phyloP scores from a whole-genome alignment of 495 filamentous ascomycete genomes.

The Penicillium desertorum region DNA sequence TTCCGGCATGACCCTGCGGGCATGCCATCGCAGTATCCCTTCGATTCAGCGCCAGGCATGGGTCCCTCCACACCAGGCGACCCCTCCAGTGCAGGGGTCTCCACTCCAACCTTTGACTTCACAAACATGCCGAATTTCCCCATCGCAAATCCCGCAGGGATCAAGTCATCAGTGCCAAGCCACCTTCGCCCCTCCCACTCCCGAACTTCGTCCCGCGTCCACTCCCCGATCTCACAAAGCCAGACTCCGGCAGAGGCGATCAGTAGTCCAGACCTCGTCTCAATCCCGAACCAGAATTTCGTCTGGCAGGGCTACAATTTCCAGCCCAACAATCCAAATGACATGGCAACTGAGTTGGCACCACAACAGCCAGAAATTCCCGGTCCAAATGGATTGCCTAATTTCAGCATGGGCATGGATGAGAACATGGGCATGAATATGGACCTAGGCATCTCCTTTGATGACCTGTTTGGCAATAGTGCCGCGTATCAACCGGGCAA shows the following conservation, averaged over 20 bases:
- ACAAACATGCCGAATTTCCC: conserved; percentile 32
- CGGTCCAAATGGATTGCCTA: conserved; percentile 20
- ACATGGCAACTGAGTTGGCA: conserved; percentile 19
- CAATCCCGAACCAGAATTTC: conserved; percentile 48
- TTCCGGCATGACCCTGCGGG: conserved; percentile 36
- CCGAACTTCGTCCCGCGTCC: conserved; percentile 31
- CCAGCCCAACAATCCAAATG: conserved; percentile 28
- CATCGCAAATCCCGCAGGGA: conserved; percentile 16
- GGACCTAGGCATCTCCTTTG: conserved; percentile 42
- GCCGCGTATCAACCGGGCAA: conserved; percentile 24
- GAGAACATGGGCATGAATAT: conserved; percentile 34
- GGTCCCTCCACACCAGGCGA: conserved; percentile 23
- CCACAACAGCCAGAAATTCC: conserved; percentile 25
- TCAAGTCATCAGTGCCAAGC: conserved; percentile 33
- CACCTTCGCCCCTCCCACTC: conserved; percentile 28
- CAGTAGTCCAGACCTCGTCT: conserved; percentile 48
- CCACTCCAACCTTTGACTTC: conserved; percentile 35
- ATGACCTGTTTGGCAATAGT: conserved; percentile 45
- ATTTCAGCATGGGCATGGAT: conserved; percentile 36
- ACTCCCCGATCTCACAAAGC: conserved; percentile 38
- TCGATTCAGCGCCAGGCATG: conserved; percentile 21
- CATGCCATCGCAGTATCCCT: conserved; percentile 19
- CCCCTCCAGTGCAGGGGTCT: conserved; percentile 17
- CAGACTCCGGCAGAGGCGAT: conserved; percentile 38
- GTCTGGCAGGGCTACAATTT: conserved; percentile 48